Evolutionary conservation across 768 basidiomycete genomes (phyloP), one percentile per base, ranked within the genome.

Genomic region (Kwoniella dejecticola): DNA sequence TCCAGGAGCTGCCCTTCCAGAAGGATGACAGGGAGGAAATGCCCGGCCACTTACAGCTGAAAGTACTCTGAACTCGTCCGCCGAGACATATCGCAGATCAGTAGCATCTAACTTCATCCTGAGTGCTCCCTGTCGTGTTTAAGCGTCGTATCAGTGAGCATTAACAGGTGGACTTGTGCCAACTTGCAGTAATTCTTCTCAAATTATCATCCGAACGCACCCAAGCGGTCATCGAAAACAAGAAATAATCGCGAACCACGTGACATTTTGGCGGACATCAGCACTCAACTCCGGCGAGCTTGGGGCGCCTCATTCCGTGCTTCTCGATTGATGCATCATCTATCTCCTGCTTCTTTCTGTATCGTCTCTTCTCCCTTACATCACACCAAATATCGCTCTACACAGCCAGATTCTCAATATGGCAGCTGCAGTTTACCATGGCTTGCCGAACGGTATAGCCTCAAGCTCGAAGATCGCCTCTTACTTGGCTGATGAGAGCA

Each of bases 11-110:
- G n/a, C n/a, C n/a, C n/a, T n/a, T n/a, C n/a, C n/a, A n/a, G n/a
- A n/a, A n/a, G n/a, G n/a, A n/a, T n/a, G n/a, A n/a, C n/a, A n/a
- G n/a, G n/a, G n/a, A n/a, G n/a, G n/a, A n/a, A n/a, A n/a, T n/a
- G n/a, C n/a, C n/a, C n/a, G n/a, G n/a, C n/a, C n/a, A 70, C 81
- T 52, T 72, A 95, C 94, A 50, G 95, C 91, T n/a, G 90, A 90
- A 24, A 99, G 82, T n/a, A 96, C 92, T 56, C 94, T 82, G 79
- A 97, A 99, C 74, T 97, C 94, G 52, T 98, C 94, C 8, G 88
- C 82, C 2, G 89, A 87, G 57, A 98, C 82, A 78, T 98, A 99
- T 79, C 95, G 83, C 62, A 99, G 83, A 82, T 97, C 96, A 19
- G 90, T 92, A 21, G 89, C 91, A 78, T 96, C 92, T 52, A 97